These are phyloP conservation scores for Emericellopsis atlantica DNA, from an alignment of 2,329 filamentous ascomycete species.

Conservation along the genomic window DNA sequence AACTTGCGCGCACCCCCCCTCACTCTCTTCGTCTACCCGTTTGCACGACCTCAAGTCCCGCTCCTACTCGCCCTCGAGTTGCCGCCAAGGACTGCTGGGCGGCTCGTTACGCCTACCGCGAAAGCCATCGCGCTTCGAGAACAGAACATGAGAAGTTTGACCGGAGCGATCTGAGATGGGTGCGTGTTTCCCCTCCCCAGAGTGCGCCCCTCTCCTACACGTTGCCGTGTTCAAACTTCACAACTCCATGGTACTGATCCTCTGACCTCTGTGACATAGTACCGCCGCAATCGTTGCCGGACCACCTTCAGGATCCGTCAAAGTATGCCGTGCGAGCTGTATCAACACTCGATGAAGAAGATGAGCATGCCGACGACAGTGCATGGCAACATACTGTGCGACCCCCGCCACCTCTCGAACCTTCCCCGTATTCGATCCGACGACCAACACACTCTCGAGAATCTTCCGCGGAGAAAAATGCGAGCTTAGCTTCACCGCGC, in stretches of 20 bases:
- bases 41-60: too few species aligned
- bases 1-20: too few species aligned
- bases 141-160: constrained; percentile 8
- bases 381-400: constrained; percentile 40
- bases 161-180: constrained; percentile 13
- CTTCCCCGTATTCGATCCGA: constrained; percentile 16
- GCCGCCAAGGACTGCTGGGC: too few species aligned
- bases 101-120: background rate
- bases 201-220: background rate
- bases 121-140: background rate
- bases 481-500: constrained; percentile 20
- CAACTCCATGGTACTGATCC: background rate
- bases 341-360: constrained; percentile 39
- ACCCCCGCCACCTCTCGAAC: constrained; percentile 27
- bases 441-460: constrained; percentile 40
- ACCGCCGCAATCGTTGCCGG: constrained; percentile 47
- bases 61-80: too few species aligned
- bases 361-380: constrained; percentile 32
- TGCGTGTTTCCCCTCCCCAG: constrained; percentile 4
- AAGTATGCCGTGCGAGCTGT: constrained; percentile 38
- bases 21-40: too few species aligned
- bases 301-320: constrained; percentile 36
- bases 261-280: constrained; percentile 19
- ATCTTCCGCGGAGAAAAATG: constrained; percentile 42
- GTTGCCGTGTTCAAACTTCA: background rate